A percentile compares a stretch with the other conserved stretches of the same genome.
phyloP scores from a whole-genome alignment of 2,329 filamentous ascomycete genomes.

The Elsinoe fawcettii region DNA sequence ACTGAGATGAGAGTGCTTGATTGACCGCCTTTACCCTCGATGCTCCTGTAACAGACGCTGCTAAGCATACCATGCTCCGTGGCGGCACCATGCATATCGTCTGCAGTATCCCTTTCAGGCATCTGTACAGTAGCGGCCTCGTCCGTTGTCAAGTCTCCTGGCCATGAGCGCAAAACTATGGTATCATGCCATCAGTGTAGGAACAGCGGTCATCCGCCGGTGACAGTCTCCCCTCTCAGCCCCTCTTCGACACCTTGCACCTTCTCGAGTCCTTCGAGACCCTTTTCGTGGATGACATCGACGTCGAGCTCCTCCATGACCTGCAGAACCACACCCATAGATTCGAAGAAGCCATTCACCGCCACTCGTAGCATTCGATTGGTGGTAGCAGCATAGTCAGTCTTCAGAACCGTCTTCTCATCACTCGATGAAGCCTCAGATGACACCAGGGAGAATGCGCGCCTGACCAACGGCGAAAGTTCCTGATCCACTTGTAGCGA shows the following conservation, averaged over 20 bases:
- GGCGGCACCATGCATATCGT: not conserved
- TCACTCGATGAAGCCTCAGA: conserved; percentile 20
- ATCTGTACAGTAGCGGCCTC: not conserved
- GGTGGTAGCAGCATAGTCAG: conserved; percentile 78
- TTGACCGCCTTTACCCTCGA: not conserved
- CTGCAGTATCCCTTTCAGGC: not conserved
- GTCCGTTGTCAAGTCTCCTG: not conserved
- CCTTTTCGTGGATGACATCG: conserved; percentile 58
- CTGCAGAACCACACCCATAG: conserved; percentile 70
- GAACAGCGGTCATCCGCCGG: conserved; percentile 17
- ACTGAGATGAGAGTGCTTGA: not conserved
- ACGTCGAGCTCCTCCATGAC: conserved; percentile 87
- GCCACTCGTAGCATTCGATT: conserved; percentile 95
- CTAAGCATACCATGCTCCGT: too few relatives aligned
- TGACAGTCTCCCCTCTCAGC: conserved; percentile 26
- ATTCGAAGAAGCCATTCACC: conserved; percentile 95
- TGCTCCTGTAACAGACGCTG: too few relatives aligned
- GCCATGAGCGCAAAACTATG: too few relatives aligned
- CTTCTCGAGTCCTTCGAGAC: conserved; percentile 34
- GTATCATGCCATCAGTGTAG: too few relatives aligned
- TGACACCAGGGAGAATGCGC: conserved; percentile 54
- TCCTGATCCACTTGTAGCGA: conserved; percentile 81
- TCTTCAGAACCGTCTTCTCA: conserved; percentile 52
- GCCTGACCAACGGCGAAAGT: conserved; percentile 72
- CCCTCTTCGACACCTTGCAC: conserved; percentile 34